Evolutionary conservation across 116 monocot genomes (phyloP).

Genomic region (Phalaenopsis hybrid): DNA sequence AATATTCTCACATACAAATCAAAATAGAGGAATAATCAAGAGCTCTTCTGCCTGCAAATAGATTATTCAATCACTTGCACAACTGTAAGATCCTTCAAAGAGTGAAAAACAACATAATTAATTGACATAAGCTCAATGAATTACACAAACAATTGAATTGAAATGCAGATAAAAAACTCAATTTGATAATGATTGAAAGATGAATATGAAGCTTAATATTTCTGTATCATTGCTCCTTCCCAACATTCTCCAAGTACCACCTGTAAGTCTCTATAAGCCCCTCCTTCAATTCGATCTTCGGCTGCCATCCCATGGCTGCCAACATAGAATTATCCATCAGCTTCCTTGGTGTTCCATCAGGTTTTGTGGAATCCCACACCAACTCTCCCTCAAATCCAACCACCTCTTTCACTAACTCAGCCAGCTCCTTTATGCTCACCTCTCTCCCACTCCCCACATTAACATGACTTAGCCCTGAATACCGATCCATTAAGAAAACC

Average conservation of each 20-base stretch:
- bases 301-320: slow-evolving; percentile 53
- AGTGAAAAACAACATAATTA: too few relatives aligned
- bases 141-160: neutral
- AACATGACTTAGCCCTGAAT: slow-evolving; percentile 72
- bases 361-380: slow-evolving; percentile 69
- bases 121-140: neutral
- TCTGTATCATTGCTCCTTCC: slow-evolving; percentile 12
- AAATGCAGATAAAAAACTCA: neutral
- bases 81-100: neutral
- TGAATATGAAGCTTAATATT: neutral
- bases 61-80: neutral
- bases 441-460: slow-evolving; percentile 89
- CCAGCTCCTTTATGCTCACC: slow-evolving; percentile 77
- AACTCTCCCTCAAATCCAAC: slow-evolving; percentile 65
- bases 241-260: slow-evolving; percentile 77
- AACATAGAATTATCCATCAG: slow-evolving; percentile 83
- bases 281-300: slow-evolving; percentile 55
- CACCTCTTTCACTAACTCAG: slow-evolving; percentile 78
- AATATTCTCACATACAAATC: neutral
- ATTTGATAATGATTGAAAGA: neutral
- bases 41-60: neutral
- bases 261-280: slow-evolving; percentile 73
- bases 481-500: slow-evolving; percentile 72
- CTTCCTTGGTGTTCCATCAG: slow-evolving; percentile 84
- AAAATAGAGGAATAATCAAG: slow-evolving; percentile 2